Conservation (phyloP, 179 eudicot species). For the Silene noctiflora region DNA sequence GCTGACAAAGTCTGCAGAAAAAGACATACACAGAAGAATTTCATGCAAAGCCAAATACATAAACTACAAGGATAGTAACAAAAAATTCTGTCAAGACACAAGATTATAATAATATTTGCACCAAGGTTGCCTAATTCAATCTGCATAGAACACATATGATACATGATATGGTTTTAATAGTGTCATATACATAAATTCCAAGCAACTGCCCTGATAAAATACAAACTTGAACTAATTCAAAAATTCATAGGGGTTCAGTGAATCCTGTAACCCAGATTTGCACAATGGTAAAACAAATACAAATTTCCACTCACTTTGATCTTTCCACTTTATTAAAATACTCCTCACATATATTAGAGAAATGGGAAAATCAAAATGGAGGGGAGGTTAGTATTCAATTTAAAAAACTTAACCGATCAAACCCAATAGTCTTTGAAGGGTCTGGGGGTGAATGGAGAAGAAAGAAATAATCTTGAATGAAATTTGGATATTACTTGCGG, state of each 20-base stretch:
- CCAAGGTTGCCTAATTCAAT: not conserved
- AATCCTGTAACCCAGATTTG: not conserved
- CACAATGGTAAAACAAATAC: not conserved
- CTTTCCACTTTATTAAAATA: too few species aligned
- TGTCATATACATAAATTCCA: not conserved
- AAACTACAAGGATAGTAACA: not conserved
- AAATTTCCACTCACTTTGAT: too few species aligned
- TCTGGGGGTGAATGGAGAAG: not conserved
- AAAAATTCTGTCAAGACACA: not conserved
- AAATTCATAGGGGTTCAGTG: not conserved
- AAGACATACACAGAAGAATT: slow-evolving; percentile 25
- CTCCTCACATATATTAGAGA: too few species aligned
- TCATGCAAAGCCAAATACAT: slow-evolving; percentile 12
- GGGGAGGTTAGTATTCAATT: too few species aligned
- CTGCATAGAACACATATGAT: not conserved
- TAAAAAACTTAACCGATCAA: not conserved
- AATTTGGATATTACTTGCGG: not conserved
- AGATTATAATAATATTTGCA: not conserved
- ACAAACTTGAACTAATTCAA: not conserved
- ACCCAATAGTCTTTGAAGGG: not conserved
- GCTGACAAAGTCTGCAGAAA: slow-evolving; percentile 69
- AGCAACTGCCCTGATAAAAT: not conserved
- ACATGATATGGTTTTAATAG: not conserved
- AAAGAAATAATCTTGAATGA: not conserved
- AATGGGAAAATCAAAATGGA: too few species aligned